Base-by-base conservation (phyloP, 371 early-diverging fungal species). In the Apophysomyces trapeziformis region DNA sequence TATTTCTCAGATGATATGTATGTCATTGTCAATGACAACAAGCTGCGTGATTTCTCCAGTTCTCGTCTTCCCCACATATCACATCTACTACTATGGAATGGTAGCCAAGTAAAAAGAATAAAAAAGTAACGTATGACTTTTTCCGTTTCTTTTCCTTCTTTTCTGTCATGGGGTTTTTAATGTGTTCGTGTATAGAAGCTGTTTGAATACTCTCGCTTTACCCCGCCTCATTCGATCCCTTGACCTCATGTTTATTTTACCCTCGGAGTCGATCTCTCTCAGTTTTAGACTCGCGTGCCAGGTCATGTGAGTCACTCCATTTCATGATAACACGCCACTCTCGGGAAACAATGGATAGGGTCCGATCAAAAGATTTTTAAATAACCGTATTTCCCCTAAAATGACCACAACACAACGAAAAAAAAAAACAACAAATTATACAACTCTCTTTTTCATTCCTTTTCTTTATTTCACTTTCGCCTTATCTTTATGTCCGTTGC, bases 221-320 rank as follows among this genome's bases (percentile, higher is more conserved):
- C 54, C 54, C 54, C 54, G 11, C 54, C 54, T 50, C 54, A 50
- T 50, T 50, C 54, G 54, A 50, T 50, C 54, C 21, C 54, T 50
- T 41, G 41, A 13, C 13, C 54, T 50, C 21, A 50, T 21, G 46
- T 13, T 45, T 18, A 45, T 45, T 9, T 47, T 47, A 21, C 21
- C 54, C 54, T 50, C 54, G 54, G 54, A 50, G 21, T 50, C 54
- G 21, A 50, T 50, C 21, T 16, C 32, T 26, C 32, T 26, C 32
- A 26, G 32, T 2, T 26, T 50, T 50, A n/a, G 21, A 18, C 21
- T 50, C 54, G 54, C 54, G 54, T 50, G 54, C 54, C 32, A 26
- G 9, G 21, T 50, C 54, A 21, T 50, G 54, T 50, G 54, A 50
- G 9, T 21, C n/a, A 21, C 11, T 18, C n/a, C n/a, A 18, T 9